Base-by-base conservation (phyloP, 2,329 filamentous ascomycete genomes). In the Exophiala phaeomuriformis region DNA sequence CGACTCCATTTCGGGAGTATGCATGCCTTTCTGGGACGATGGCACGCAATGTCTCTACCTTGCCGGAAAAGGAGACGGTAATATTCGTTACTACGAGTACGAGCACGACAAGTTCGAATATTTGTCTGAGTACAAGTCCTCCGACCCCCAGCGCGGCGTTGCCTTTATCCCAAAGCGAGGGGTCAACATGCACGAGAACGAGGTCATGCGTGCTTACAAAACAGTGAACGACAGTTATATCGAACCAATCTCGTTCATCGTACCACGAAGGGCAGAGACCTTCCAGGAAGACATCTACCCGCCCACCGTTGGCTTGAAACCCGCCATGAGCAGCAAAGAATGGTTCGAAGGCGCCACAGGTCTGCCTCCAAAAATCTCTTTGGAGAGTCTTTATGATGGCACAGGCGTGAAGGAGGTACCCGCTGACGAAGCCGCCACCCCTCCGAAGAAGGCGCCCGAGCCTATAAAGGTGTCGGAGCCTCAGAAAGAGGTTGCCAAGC, bases 11-110 rank as follows among this genome's bases (percentile, higher is more conserved):
- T 96, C 91, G 43, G 93, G 93, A 69, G 90, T 98, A 56, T 95
- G 90, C 79, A 96, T 98, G 88, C 93, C 93, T 32, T 97, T 98
- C 81, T 98, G 93, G 93, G 93, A 98, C 69, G 91, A 97, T 57
- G 89, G 90, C 57, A 95, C 88, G 49, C 90, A 93, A 74, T 94
- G 89, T 69, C 77, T 98, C 66, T 98, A 96, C 72, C 80, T 98
- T 67, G 93, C 93, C 65, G 93, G 93, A 68, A 97, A 97, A 77
- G 93, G 91, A 71, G 93, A 98, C 68, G 93, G 93, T 66, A 98
- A 98, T 73, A 98, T 98, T 67, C 90, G 93, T 60, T 98, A 98
- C 78, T 98, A 88, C 70, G 93, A 98, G 73, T 95, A 94, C 67
- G 88, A 94, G 68, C 95, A 97, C 73, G 91, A 97, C 78, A 96